Base-by-base conservation (phyloP, 1,284 basidiomycete genomes). In the Puccinia sorghi region DNA sequence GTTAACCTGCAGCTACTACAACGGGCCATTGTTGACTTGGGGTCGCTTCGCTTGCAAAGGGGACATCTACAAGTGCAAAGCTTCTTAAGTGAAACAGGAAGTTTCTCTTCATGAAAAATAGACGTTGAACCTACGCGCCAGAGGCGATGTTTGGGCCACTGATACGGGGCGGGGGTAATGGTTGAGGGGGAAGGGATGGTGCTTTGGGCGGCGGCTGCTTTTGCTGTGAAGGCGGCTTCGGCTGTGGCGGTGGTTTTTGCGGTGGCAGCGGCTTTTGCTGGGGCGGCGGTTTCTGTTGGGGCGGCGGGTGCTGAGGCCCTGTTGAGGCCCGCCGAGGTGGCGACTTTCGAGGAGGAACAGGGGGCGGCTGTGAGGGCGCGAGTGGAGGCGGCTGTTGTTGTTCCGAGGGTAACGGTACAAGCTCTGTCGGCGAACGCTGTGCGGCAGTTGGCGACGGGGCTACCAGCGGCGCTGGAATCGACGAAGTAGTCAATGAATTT, bases 21-120 rank as follows among this genome's bases (percentile, higher is more conserved):
- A n/a, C 56, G 67, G 22, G 75, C 66, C 17, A 78, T 39, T 71
- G 54, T 41, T 9, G 66, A 27, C 56, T 32, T 46, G 25, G 75
- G 75, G 22, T 78, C 66, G 6, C 59, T 11, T 61, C 66, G 64
- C 56, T 71, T 67, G 32, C 75, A 78, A 25, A 78, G 52, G 54
- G 66, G 50, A 13, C 75, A 78, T 69, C 67, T 78, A 41, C 56
- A 72, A 13, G 54, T 22, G 22, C 27, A 12, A 17, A 57, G 71
- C 12, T 46, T 41, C 37, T 57, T 57, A 22, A 72, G 39, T 20
- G 46, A 72, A 13, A 71, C 22, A 1, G 13, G 17, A 6, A n/a
- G 22, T 7, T 67, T n/a, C 66, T 15, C 13, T 43, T 52, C 32
- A 37, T 15, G 15, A 27, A 59, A 61, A 32, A 39, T 27, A 32